phyloP scores from a whole-genome alignment of 768 basidiomycete genomes.

The Hericium rajendrae region DNA sequence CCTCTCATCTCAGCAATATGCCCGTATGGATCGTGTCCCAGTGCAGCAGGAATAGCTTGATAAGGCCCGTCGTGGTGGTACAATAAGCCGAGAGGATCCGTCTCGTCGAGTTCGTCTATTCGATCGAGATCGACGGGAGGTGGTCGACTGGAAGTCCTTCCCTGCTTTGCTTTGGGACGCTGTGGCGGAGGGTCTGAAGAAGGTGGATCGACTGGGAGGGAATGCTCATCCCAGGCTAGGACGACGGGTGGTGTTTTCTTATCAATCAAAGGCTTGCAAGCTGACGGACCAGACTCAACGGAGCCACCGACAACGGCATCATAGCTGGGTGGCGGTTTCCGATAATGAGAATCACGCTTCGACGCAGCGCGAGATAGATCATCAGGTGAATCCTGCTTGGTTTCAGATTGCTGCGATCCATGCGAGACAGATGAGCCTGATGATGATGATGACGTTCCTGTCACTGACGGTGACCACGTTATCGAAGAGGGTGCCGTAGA shows the following conservation, averaged over 20 bases:
- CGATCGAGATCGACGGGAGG: constrained; percentile 40
- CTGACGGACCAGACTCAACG: neutral
- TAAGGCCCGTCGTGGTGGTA: constrained; percentile 73
- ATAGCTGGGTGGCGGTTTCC: neutral
- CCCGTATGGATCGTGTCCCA: neutral
- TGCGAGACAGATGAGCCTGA: neutral
- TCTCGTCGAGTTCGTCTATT: constrained; percentile 74
- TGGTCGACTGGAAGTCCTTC: constrained; percentile 19
- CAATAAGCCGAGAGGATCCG: constrained; percentile 52
- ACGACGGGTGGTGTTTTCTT: neutral
- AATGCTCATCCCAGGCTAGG: neutral
- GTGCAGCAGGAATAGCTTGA: constrained; percentile 37
- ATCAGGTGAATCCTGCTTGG: too few relatives aligned
- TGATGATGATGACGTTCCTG: neutral
- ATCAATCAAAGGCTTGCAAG: neutral
- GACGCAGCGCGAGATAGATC: neutral
- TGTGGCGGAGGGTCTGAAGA: constrained; percentile 3
- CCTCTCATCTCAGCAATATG: neutral
- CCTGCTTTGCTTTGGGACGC: constrained; percentile 14
- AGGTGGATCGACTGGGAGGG: neutral
- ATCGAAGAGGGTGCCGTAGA: neutral
- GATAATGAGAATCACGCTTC: neutral
- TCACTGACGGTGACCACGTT: neutral
- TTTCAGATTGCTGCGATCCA: too few relatives aligned
- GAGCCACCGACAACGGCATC: neutral